Percentiles rank a stretch among this genome's conserved stretches.
Conservation (phyloP, 1,284 basidiomycete genomes). For the Cutaneotrichosporon sp. region DNA sequence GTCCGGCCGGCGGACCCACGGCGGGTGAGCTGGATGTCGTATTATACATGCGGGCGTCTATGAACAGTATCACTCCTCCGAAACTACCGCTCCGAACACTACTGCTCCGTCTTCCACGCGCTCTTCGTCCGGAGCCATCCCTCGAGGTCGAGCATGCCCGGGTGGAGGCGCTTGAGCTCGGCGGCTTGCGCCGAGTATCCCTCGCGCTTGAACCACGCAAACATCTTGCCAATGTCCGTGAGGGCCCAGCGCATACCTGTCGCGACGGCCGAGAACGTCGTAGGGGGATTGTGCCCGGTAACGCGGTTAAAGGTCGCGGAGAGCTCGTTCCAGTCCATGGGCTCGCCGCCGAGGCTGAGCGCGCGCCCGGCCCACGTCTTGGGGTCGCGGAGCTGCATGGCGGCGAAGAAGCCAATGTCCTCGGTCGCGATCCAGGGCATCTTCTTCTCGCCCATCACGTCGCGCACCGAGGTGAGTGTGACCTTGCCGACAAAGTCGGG, state of each 20-base stretch:
- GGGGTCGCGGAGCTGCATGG: constrained; percentile 22
- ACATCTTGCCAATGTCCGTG: constrained; percentile 16
- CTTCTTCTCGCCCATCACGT: constrained; percentile 25
- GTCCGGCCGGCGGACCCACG: too few relatives aligned
- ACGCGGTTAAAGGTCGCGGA: constrained; percentile 17
- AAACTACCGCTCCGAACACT: too few relatives aligned
- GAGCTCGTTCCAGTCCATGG: constrained; percentile 27
- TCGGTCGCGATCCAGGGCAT: constrained; percentile 28
- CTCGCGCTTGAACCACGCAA: constrained; percentile 22
- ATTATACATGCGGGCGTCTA: too few relatives aligned
- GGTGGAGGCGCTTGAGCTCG: constrained; percentile 16
- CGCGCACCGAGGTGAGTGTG: constrained; percentile 22
- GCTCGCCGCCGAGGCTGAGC: constrained; percentile 32
- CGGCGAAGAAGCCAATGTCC: constrained; percentile 34
- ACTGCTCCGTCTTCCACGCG: constrained; percentile 9
- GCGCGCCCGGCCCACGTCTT: constrained; percentile 17
- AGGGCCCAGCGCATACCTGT: constrained; percentile 1
- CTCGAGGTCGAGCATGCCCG: constrained; percentile 19
- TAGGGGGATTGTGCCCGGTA: constrained; percentile 25
- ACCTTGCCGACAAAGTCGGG: constrained; percentile 24
- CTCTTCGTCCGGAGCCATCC: constrained; percentile 15
- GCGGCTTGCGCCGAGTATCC: constrained; percentile 16
- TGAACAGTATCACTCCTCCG: too few relatives aligned
- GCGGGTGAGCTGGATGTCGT: too few relatives aligned
- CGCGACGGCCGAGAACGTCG: constrained; percentile 20